These are phyloP conservation scores for Ceratocystis albifundus DNA, from an alignment of 2,329 filamentous ascomycete genomes.

Conservation along the genomic window DNA sequence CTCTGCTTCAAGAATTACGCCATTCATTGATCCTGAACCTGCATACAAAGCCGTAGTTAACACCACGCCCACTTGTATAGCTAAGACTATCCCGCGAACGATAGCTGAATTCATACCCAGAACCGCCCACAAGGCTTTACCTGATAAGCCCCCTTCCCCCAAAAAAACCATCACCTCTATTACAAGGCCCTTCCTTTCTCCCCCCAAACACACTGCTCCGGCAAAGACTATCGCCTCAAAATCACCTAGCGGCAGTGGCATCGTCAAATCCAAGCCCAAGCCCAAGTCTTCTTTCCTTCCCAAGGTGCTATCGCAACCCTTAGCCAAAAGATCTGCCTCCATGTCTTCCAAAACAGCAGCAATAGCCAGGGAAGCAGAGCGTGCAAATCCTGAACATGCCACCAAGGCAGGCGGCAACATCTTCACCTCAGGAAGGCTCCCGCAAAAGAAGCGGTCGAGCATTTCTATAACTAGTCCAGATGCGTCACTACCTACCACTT, in stretches of 20 bases:
- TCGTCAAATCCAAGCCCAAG: background rate
- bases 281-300: background rate
- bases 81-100: no score
- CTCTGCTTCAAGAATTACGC: no score
- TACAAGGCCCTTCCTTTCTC: background rate
- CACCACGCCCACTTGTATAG: no score
- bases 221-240: background rate
- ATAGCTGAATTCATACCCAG: no score
- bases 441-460: background rate
- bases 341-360: background rate
- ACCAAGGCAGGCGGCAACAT: slow-evolving; percentile 31
- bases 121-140: background rate
- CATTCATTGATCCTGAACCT: no score
- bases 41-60: no score
- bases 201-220: background rate
- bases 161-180: background rate
- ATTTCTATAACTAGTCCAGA: background rate
- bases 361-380: background rate
- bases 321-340: background rate
- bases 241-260: background rate
- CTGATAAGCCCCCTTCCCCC: background rate
- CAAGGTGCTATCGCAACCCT: background rate
- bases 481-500: background rate
- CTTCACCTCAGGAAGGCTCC: slow-evolving; percentile 35
- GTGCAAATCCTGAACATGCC: slow-evolving; percentile 10